phyloP scores from a whole-genome alignment of 192 early-diverging fungal genomes.

The Umbelopsis ramanniana region DNA sequence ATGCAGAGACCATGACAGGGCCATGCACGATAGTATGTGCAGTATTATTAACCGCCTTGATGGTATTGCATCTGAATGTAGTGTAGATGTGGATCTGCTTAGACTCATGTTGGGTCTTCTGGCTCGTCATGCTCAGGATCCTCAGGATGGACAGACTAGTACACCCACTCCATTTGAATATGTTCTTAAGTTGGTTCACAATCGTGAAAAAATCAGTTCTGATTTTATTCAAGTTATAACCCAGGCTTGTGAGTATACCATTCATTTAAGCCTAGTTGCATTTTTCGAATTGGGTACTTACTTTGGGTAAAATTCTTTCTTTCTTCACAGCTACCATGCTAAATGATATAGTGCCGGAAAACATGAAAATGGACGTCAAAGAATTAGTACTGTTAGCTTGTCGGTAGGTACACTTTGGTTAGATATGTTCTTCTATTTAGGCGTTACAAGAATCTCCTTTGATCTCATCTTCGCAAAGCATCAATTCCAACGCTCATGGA shows the following conservation, averaged over 20 bases:
- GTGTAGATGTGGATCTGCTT: conserved; percentile 33
- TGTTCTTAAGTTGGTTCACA: conserved; percentile 33
- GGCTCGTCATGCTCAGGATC: conserved; percentile 4
- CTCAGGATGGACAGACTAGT: background rate
- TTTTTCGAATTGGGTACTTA: background rate
- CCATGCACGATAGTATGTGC: conserved; percentile 39
- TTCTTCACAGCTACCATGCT: conserved; percentile 49
- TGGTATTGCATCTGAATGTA: conserved; percentile 26
- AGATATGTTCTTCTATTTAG: background rate
- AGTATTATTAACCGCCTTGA: conserved; percentile 12
- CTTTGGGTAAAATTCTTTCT: no score
- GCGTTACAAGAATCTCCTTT: background rate
- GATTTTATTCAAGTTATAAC: conserved; percentile 33
- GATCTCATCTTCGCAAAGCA: conserved; percentile 45
- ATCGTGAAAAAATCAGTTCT: conserved; percentile 26
- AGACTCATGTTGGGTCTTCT: conserved; percentile 29
- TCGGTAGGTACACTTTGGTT: conserved; percentile 48
- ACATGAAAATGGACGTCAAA: conserved; percentile 41
- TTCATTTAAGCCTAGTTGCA: background rate
- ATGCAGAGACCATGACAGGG: conserved; percentile 40
- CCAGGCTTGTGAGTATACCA: conserved; percentile 30
- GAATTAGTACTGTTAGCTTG: conserved; percentile 42
- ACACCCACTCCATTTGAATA: conserved; percentile 26
- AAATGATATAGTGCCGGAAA: conserved; percentile 39
- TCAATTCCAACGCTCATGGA: conserved; percentile 69